Evolutionary conservation across 352 stramenopile genomes (phyloP).

Genomic region (Peronosclerospora sorghi): DNA sequence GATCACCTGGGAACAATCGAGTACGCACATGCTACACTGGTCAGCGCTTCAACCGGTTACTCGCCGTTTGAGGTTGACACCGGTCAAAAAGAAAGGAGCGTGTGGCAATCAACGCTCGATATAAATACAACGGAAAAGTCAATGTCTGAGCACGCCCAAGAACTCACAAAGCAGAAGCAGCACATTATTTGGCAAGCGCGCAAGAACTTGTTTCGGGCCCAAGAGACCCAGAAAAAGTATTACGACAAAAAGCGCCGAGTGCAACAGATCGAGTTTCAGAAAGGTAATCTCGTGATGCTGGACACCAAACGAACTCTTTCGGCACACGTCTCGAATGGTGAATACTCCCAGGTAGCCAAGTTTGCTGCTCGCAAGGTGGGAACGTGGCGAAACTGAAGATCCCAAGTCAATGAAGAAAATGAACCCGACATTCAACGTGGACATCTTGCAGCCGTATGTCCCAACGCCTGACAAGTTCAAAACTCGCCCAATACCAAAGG

Average conservation of each 20-base stretch:
- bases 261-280: constrained; percentile 1
- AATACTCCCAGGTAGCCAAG: too few species aligned
- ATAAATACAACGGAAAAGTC: too few species aligned
- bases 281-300: constrained; percentile 2
- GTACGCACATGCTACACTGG: not conserved
- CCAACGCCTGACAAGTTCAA: not conserved
- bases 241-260: constrained; percentile 5
- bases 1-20: not conserved
- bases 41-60: not conserved
- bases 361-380: not conserved
- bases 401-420: not conserved
- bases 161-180: constrained; percentile 2
- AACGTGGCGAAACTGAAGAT: not conserved
- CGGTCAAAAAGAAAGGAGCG: not conserved
- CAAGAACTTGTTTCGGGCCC: constrained; percentile 1
- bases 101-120: not conserved
- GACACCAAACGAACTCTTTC: constrained; percentile 1
- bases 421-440: not conserved
- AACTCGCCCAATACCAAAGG: not conserved
- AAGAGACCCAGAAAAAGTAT: constrained; percentile 6
- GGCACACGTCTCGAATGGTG: too few species aligned
- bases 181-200: constrained; percentile 3
- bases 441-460: not conserved
- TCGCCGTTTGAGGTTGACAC: not conserved
- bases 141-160: not conserved